phyloP scores from a whole-genome alignment of 352 stramenopile genomes.

The Globisporangium nagaii region DNA sequence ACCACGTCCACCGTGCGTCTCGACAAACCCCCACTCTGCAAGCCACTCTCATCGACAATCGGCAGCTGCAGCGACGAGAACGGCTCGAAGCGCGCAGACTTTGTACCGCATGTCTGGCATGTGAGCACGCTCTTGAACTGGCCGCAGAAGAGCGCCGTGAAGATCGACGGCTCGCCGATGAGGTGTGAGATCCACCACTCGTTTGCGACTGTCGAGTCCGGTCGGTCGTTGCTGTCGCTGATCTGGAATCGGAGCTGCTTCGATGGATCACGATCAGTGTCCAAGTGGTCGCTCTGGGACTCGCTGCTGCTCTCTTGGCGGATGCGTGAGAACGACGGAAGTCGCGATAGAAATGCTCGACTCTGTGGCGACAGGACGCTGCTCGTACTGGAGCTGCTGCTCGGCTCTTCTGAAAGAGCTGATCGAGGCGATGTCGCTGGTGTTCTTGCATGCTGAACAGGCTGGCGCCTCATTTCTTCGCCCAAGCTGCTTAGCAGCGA shows the following conservation, averaged over 20 bases:
- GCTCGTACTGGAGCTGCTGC: slow-evolving; percentile 11
- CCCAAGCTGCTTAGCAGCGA: slow-evolving; percentile 91
- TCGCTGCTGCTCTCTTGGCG: neutral
- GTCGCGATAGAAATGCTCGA: slow-evolving; percentile 15
- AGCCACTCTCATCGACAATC: slow-evolving; percentile 10
- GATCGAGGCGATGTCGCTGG: slow-evolving; percentile 22
- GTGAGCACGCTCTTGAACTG: slow-evolving; percentile 95
- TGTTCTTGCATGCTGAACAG: neutral
- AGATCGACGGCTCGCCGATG: slow-evolving; percentile 90
- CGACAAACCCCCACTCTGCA: neutral
- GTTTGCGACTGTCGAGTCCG: slow-evolving; percentile 90
- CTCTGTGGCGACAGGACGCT: slow-evolving; percentile 51
- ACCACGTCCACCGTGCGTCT: slow-evolving; percentile 22
- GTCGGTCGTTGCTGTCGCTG: slow-evolving; percentile 90
- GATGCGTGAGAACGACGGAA: slow-evolving; percentile 12
- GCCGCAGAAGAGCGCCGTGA: slow-evolving; percentile 94
- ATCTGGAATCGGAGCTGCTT: slow-evolving; percentile 24
- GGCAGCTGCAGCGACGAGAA: slow-evolving; percentile 81
- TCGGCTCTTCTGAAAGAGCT: neutral
- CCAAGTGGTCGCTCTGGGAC: neutral
- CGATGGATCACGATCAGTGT: neutral
- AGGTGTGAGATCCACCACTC: slow-evolving; percentile 98
- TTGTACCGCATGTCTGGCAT: slow-evolving; percentile 87
- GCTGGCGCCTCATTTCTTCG: slow-evolving; percentile 87
- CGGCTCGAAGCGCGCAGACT: slow-evolving; percentile 77